These are phyloP conservation scores for Pseudophaeomoniella oleicola DNA, from an alignment of 2,329 filamentous ascomycete species.

Conservation along the genomic window DNA sequence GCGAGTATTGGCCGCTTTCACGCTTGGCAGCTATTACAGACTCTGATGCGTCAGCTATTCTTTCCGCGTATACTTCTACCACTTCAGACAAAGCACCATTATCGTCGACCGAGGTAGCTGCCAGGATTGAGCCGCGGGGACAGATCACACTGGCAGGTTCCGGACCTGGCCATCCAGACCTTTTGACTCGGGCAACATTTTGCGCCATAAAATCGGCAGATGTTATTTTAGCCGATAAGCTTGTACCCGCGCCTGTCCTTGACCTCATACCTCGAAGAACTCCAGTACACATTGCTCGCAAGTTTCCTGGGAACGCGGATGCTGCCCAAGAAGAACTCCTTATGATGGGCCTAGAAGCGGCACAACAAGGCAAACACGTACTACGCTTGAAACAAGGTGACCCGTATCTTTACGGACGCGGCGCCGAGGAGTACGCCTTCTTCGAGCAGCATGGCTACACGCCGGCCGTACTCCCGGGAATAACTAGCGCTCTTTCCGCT, in stretches of 20 bases:
- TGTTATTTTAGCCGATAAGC: slow-evolving; percentile 37
- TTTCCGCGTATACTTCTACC: slow-evolving; percentile 50
- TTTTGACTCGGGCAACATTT: slow-evolving; percentile 56
- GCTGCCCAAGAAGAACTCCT: slow-evolving; percentile 83
- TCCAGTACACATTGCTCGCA: slow-evolving; percentile 80
- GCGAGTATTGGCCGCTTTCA: slow-evolving; percentile 93
- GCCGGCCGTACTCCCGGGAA: slow-evolving; percentile 67
- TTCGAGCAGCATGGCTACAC: slow-evolving; percentile 60
- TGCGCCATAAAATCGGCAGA: slow-evolving; percentile 32
- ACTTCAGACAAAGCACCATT: slow-evolving; percentile 12
- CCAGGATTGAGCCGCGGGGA: slow-evolving; percentile 13
- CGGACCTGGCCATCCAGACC: slow-evolving; percentile 81
- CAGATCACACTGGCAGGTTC: slow-evolving; percentile 80
- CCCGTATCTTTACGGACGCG: slow-evolving; percentile 88
- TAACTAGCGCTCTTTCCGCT: slow-evolving; percentile 76
- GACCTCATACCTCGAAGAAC: slow-evolving; percentile 83
- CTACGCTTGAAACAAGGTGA: slow-evolving; percentile 91
- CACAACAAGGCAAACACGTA: slow-evolving; percentile 60
- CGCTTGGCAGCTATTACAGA: slow-evolving; percentile 68
- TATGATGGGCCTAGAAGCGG: slow-evolving; percentile 56
- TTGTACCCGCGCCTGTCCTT: slow-evolving; percentile 61
- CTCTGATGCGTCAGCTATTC: slow-evolving; percentile 59
- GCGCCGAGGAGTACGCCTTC: slow-evolving; percentile 80
- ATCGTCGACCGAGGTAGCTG: slow-evolving; percentile 6
- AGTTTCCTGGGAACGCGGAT: slow-evolving; percentile 95